Evolutionary conservation across 2,329 filamentous ascomycete species (phyloP).

Genomic region (Colletotrichum lini): DNA sequence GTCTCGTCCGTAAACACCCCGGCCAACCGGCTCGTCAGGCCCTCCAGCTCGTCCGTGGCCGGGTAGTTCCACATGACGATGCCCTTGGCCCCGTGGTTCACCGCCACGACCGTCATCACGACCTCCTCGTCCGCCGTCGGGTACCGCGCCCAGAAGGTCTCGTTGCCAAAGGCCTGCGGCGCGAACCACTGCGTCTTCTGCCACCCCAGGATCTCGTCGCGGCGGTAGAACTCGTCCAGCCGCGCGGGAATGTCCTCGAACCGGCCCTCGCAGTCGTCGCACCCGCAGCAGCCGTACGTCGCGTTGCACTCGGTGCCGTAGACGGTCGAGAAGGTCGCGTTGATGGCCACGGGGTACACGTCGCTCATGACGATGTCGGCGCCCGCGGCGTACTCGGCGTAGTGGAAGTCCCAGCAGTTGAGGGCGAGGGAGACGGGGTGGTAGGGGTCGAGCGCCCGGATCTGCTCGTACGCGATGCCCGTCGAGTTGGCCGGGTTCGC

Average conservation of each 20-base stretch:
- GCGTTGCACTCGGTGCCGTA: constrained; percentile 71
- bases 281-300: constrained; percentile 75
- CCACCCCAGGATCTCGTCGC: constrained; percentile 59
- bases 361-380: constrained; percentile 74
- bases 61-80: constrained; percentile 64
- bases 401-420: constrained; percentile 75
- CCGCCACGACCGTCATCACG: constrained; percentile 60
- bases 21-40: constrained; percentile 57
- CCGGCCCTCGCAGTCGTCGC: constrained; percentile 70
- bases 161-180: constrained; percentile 63
- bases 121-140: constrained; percentile 59
- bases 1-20: constrained; percentile 53
- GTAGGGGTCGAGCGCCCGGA: constrained; percentile 70
- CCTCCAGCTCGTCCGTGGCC: constrained; percentile 53
- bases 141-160: constrained; percentile 63
- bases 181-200: constrained; percentile 60
- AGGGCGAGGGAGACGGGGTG: constrained; percentile 72
- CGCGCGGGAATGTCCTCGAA: constrained; percentile 65
- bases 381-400: constrained; percentile 65
- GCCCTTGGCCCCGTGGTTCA: constrained; percentile 62
- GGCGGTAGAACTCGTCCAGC: constrained; percentile 56
- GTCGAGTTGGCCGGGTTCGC: constrained; percentile 64
- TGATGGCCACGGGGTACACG: constrained; percentile 72
- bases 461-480: constrained; percentile 56
- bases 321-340: constrained; percentile 64